Percentiles rank a stretch among this genome's conserved stretches.
phyloP scores from a whole-genome alignment of 1,139 yeast species.

The Hyphopichia pseudoburtonii region DNA sequence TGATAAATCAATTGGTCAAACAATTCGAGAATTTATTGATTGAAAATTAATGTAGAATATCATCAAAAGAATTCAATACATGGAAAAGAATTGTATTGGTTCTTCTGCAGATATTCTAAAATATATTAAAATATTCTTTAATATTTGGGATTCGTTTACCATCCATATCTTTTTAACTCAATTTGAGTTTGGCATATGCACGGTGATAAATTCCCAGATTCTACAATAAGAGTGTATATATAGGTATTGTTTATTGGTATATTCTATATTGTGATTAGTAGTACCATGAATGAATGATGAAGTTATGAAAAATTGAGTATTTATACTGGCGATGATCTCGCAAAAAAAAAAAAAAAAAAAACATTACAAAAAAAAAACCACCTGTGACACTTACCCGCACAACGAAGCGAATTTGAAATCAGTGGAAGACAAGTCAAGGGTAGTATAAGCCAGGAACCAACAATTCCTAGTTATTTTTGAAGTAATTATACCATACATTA shows the following conservation, averaged over 20 bases:
- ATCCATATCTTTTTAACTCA: conserved; percentile 29
- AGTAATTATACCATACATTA: too few relatives aligned
- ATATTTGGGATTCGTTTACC: conserved; percentile 52
- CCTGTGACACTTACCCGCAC: too few relatives aligned
- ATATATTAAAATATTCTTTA: too few relatives aligned
- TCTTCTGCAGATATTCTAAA: conserved; percentile 48
- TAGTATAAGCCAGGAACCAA: too few relatives aligned
- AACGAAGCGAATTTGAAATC: too few relatives aligned
- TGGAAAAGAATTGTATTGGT: conserved; percentile 18
- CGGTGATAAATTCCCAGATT: conserved; percentile 44
- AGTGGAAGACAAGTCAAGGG: too few relatives aligned
- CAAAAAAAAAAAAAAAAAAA: too few relatives aligned
- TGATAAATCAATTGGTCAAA: background rate
- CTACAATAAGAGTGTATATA: conserved; percentile 2
- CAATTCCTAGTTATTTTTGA: too few relatives aligned
- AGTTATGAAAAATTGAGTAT: too few relatives aligned
- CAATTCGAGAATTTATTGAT: background rate
- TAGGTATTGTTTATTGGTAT: background rate
- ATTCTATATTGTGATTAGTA: background rate
- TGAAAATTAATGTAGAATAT: conserved; percentile 26
- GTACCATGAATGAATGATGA: too few relatives aligned
- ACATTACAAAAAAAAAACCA: too few relatives aligned
- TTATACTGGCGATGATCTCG: too few relatives aligned
- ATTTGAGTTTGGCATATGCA: conserved; percentile 34
- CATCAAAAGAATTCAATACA: conserved; percentile 41